A percentile compares a stretch with the other conserved stretches of the same genome.
These are phyloP conservation scores for Podaxis sp. DNA, from an alignment of 768 basidiomycete genomes.

Conservation along the genomic window DNA sequence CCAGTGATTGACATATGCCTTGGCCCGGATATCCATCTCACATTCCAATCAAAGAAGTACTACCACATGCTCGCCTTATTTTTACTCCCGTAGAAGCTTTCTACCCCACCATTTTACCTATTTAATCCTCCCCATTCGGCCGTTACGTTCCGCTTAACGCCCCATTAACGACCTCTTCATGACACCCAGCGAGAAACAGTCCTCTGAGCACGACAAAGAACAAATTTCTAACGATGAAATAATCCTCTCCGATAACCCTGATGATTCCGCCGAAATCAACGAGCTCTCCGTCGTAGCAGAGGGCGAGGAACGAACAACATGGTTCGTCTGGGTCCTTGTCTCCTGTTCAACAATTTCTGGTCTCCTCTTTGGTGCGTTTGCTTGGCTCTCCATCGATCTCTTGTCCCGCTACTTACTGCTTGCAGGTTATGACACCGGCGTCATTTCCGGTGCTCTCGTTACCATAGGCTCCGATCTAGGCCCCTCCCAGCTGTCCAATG, in stretches of 20 bases:
- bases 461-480: constrained; percentile 70
- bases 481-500: constrained; percentile 50
- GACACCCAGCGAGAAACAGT: constrained; percentile 7
- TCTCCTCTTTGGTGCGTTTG: constrained; percentile 63
- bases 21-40: background rate
- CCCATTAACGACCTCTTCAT: background rate
- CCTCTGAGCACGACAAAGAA: constrained; percentile 11
- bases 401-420: background rate
- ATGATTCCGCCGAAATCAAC: constrained; percentile 53
- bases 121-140: background rate
- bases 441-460: constrained; percentile 79
- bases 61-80: constrained; percentile 3
- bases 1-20: too few relatives aligned
- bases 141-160: background rate
- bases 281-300: constrained; percentile 61
- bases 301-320: constrained; percentile 65
- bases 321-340: constrained; percentile 80
- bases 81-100: background rate
- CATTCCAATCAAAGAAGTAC: background rate
- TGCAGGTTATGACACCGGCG: constrained; percentile 78
- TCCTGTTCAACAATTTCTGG: constrained; percentile 75
- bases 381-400: background rate
- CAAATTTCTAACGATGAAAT: background rate
- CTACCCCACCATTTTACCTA: background rate
- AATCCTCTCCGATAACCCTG: background rate